Base-by-base conservation (phyloP, 164 flowering plant species). In the Vitis cinerea region DNA sequence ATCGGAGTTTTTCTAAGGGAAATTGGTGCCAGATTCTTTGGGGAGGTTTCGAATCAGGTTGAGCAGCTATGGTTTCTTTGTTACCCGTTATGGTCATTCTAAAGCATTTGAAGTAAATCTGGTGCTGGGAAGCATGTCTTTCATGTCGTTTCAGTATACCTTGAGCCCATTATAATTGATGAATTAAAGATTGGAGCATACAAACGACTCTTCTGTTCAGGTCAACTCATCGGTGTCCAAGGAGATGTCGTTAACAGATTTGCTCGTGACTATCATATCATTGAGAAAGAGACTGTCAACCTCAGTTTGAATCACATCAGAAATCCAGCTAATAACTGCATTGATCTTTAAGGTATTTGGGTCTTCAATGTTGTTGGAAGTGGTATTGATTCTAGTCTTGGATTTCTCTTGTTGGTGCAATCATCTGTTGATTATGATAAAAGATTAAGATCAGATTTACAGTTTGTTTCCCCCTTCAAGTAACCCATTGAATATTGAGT, bases 71-170 rank as follows among this genome's bases (percentile, higher is more conserved):
- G 23, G 23, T 19, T 19, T 19, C 23, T 19, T 19, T 19, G 23
- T 19, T 19, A 19, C 23, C 1, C 23, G 1, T 19, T 19, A 19
- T 19, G 23, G 23, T 19, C 23, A 19, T 19, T 19, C 23, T 0
- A 19, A 19, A 19, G 23, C 23, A 1, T 19, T 19, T 19, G 23
- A 19, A 62, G 64, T 37, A 7, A 62, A 31, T 8, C 64, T 8
- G 51, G 64, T 62, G 64, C 64, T 31, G 49, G 64, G 50, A 62
- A 62, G 64, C 64, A 62, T 16, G 64, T 62, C 17, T 50, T 50
- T 62, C 64, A 10, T 62, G 50, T 7, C 44, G 51, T 62, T 8
- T 62, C 0, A 30, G 64, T 62, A 3, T 49, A 62, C 15, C 2
- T 62, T 29, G 51, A 62, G 50, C 64, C 64, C 3, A 62, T 50